Base-by-base conservation (phyloP, 805 yeast genomes). In the Zygosaccharomyces kombuchaensis region DNA sequence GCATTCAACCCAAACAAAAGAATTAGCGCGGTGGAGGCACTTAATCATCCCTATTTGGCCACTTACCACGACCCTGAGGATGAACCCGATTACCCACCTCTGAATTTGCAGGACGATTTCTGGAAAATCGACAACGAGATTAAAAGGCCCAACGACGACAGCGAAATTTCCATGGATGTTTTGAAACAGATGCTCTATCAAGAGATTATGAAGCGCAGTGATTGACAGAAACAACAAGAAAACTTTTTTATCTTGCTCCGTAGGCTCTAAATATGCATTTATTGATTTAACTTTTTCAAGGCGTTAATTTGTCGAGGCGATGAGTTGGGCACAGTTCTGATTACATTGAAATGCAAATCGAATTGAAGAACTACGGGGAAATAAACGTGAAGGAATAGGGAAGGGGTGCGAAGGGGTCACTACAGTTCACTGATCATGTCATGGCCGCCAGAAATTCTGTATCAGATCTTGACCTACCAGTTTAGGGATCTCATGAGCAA, bases 1-100 rank as follows among this genome's bases (percentile, higher is more conserved):
- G 80, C 83, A 1, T 86, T 86, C 64, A 84, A 83, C 54, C 93
- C 95, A 1, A 70, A 77, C 41, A 84, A 82, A 58, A 72, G 95
- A 62, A 78, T 84, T 34, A 78, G 84, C 9, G 95, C 87, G 1
- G 81, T 74, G 38, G 84, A 82, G 56, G 93, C 93, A 0, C 68
- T 86, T 50, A 69, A 76, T 46, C 95, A 86, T 59, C 90, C 90
- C 22, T 86, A 85, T 57, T 68, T 86, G 40, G 69, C 71, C 42
- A 67, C 77, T 16, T 85, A 84, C 58, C 87, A 86, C 56, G 86
- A 80, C 53, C 82, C 84, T 8, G 77, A 76, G 27, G 90, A 84
- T 55, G 93, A 85, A 60, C 88, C 87, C 1, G 68, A 53, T 30
- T 69, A 69, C 12, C 58, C 61, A 9, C 71, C 71, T 1, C 53